phyloP scores from a whole-genome alignment of 2,329 filamentous ascomycete genomes.

The Trichoderma sp. region DNA sequence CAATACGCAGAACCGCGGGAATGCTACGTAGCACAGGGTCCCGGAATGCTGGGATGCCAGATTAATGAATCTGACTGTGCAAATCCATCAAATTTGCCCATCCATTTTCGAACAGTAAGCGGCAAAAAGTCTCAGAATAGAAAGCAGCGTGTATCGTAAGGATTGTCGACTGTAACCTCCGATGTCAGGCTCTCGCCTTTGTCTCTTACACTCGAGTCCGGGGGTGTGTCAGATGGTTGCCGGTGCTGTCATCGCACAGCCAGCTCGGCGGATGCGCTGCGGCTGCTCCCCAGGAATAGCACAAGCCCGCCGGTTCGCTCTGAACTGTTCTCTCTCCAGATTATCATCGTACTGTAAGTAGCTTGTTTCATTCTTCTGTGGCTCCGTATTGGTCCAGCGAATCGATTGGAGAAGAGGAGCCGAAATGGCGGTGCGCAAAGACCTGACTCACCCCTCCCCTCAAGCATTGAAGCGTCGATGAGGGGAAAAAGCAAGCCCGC shows the following conservation, averaged over 20 bases:
- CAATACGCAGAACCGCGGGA: neutral
- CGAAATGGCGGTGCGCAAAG: slow-evolving; percentile 21
- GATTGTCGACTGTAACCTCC: neutral
- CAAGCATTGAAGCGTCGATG: neutral
- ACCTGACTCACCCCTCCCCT: slow-evolving; percentile 10
- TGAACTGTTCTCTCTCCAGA: neutral
- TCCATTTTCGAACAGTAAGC: neutral
- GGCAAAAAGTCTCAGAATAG: neutral
- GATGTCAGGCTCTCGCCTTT: neutral
- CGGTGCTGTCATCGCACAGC: slow-evolving; percentile 24
- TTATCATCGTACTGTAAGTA: neutral
- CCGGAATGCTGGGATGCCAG: slow-evolving; percentile 24
- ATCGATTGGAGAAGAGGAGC: neutral
- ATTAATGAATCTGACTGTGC: slow-evolving; percentile 23
- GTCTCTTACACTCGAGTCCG: neutral
- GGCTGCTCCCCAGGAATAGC: slow-evolving; percentile 15
- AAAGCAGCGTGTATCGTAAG: neutral
- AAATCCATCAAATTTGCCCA: slow-evolving; percentile 5
- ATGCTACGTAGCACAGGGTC: slow-evolving; percentile 21
- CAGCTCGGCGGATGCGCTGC: neutral
- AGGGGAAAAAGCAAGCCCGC: slow-evolving; percentile 11
- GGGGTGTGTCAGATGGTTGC: slow-evolving; percentile 4
- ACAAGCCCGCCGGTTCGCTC: slow-evolving; percentile 11
- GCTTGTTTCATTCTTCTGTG: neutral
- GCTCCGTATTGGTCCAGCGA: neutral